A percentile compares a stretch with the other conserved stretches of the same genome.
These are phyloP conservation scores for Hyphopichia fennica DNA, from an alignment of 1,139 yeast species.

Conservation along the genomic window DNA sequence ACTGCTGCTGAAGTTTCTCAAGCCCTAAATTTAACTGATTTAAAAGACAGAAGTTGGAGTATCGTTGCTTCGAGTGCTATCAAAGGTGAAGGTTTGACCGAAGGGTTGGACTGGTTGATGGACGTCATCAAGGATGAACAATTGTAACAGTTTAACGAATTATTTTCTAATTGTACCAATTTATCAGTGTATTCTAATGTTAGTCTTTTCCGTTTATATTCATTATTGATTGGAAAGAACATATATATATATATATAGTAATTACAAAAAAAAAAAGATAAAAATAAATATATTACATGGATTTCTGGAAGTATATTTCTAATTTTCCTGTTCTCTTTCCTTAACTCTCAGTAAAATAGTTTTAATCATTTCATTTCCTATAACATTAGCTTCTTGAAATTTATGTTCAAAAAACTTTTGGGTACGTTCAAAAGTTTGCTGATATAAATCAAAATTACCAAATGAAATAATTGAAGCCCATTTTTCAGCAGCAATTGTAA, in stretches of 20 bases:
- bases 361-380: constrained; percentile 95
- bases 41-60: constrained; percentile 97
- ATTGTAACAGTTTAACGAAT: constrained; percentile 31
- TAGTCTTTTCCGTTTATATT: not conserved
- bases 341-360: constrained; percentile 64
- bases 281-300: not conserved
- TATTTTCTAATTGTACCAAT: not conserved
- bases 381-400: constrained; percentile 82
- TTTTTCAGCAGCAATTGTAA: constrained; percentile 74
- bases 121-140: constrained; percentile 95
- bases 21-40: constrained; percentile 78
- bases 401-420: constrained; percentile 81
- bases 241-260: no score
- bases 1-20: constrained; percentile 93
- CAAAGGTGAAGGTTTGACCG: constrained; percentile 93
- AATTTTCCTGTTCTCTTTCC: constrained; percentile 31
- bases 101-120: constrained; percentile 96
- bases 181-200: not conserved
- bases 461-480: constrained; percentile 85
- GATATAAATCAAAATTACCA: constrained; percentile 75
- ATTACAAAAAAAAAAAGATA: no score
- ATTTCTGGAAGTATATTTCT: not conserved
- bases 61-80: constrained; percentile 96
- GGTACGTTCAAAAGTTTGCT: constrained; percentile 69
- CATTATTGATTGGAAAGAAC: not conserved